Conservation (phyloP, 768 basidiomycete genomes). For the Pleurotus eryngii region DNA sequence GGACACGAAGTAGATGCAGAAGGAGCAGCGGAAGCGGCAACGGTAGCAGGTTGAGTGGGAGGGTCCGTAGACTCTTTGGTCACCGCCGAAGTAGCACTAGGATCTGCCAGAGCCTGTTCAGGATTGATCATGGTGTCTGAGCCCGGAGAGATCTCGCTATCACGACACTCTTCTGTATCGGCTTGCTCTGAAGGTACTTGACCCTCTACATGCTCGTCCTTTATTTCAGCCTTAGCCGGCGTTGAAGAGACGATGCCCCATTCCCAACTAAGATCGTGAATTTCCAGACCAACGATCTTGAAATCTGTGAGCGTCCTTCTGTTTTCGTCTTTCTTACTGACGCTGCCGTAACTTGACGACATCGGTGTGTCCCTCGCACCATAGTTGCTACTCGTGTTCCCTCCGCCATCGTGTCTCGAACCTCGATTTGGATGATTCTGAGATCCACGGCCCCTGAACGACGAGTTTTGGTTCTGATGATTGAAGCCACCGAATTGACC, state of each 20-base stretch:
- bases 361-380: constrained; percentile 48
- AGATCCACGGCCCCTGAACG: constrained; percentile 55
- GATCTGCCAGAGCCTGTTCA: constrained; percentile 25
- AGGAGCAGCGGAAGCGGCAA: constrained; percentile 19
- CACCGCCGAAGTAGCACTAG: constrained; percentile 16
- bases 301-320: constrained; percentile 95
- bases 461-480: constrained; percentile 38
- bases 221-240: constrained; percentile 31
- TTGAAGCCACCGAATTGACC: constrained; percentile 53
- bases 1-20: constrained; percentile 41
- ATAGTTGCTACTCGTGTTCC: constrained; percentile 29
- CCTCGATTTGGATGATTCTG: constrained; percentile 47
- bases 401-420: constrained; percentile 37
- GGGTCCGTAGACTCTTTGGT: constrained; percentile 25
- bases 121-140: constrained; percentile 15
- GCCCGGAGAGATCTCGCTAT: constrained; percentile 21
- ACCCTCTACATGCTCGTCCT: constrained; percentile 27
- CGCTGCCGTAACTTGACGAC: constrained; percentile 38
- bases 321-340: constrained; percentile 84
- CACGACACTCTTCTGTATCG: constrained; percentile 30
- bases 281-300: constrained; percentile 89
- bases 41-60: constrained; percentile 24
- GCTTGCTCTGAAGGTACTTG: constrained; percentile 27
- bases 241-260: constrained; percentile 67
- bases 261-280: constrained; percentile 78